Base-by-base conservation (phyloP, 345 rosid genomes). In the Sonneratia caseolaris region DNA sequence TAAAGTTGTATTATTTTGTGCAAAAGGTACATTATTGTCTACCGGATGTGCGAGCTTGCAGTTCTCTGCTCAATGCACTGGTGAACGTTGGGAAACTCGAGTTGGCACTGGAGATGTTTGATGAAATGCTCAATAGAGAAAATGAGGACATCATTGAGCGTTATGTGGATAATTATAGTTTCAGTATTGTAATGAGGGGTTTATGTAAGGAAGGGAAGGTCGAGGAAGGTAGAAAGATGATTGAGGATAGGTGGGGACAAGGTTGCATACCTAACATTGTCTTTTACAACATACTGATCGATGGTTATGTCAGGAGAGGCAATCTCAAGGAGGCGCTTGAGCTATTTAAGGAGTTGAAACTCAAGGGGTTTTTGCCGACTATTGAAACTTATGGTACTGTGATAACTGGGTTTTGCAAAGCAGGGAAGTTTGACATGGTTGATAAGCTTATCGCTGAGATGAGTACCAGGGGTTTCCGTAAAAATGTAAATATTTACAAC, bases 191-290 rank as follows among this genome's bases (percentile, higher is more conserved):
- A 71, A 70, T 83, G 64, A 87, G 68, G 61, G 97, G 98, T 42
- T 74, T 91, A 77, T 91, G 98, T 82, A 81, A 74, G 64, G 85
- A 86, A 79, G 88, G 93, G 56, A 86, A 79, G 68, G 91, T 87
- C 22, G 87, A 86, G 76, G 93, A 84, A 69, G 90, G 94, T 71
- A 70, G 69, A 73, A 82, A 79, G 80, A 69, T 93, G 82, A 83
- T 91, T 70, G 89, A 87, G 82, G 80, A 84, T 51, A 73, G 81
- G 67, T 91, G 89, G 91, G 98, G 98, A 71, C 79, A 77, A 74
- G 89, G 88, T 14, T 94, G 97, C 74, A 66, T 90, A 57, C 96
- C 98, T 0, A 87, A 90, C 79, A 73, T 94, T 61, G 89, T 90
- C 69, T 90, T 90, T 67, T 94, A 91, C 70, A 93, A 93, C 48